Base-by-base conservation (phyloP, 768 basidiomycete species). In the Lactarius trivialis region DNA sequence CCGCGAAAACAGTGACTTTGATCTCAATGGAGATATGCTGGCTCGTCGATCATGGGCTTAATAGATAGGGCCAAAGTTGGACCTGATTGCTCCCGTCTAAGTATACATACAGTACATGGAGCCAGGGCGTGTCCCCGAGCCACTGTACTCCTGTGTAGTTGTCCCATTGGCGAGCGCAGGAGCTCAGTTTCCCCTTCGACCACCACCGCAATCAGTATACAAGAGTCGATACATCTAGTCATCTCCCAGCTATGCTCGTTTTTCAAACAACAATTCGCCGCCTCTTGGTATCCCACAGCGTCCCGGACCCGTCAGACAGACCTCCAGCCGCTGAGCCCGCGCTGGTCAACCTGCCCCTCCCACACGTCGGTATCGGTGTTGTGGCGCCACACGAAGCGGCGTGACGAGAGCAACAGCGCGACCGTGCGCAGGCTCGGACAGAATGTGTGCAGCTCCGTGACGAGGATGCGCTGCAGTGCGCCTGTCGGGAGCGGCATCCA, bases 401-500 rank as follows among this genome's bases (percentile, higher is more conserved):
- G 66, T 26, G 60, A 54, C 8, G 51, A 59, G 17, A 71, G 37
- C 75, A 77, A 75, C 68, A 80, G 68, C 50, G 71, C 70, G 58
- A 78, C 60, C 21, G 63, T 68, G 48, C 69, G 73, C 32, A 79
- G 67, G 30, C 67, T 70, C 5, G 77, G 73, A 45, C 73, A 70
- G 68, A 74, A 79, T 39, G 71, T 72, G 41, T 71, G 75, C 32
- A 77, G 67, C 63, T 79, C 79, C 30, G 74, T 70, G 56, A 73
- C 71, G 65, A 80, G 68, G 64, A 69, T 66, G 61, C 76, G 76
- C 62, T 78, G 76, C 19, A 68, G 55, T 24, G 64, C 49, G 39
- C 71, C 71, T 43, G 69, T 67, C 12, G 76, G 69, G 9, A 67
- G 68, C 17, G 76, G 73, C 17, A 63, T 55, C 77, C 76, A 79